Evolutionary conservation across 805 yeast species (phyloP).

Genomic region (Kodamaea neixiangensis): DNA sequence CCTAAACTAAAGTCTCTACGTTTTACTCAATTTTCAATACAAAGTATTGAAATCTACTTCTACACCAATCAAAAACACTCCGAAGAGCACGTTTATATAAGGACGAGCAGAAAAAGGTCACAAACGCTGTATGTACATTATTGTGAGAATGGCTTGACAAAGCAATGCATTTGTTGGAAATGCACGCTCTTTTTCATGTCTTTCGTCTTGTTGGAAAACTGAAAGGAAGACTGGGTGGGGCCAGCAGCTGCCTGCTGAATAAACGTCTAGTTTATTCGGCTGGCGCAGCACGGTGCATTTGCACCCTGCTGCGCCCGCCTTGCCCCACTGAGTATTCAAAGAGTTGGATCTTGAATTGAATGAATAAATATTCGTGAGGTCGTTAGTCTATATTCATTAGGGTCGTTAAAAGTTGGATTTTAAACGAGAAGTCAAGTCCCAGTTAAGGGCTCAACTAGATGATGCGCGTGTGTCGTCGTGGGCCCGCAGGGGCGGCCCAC

Average conservation of each 20-base stretch:
- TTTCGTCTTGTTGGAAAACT: conserved; percentile 18
- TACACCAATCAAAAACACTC: not conserved
- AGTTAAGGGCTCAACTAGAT: conserved; percentile 11
- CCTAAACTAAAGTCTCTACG: too few species aligned
- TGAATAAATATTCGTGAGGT: conserved; percentile 16
- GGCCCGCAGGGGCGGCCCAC: conserved; percentile 15
- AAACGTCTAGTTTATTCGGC: conserved; percentile 8
- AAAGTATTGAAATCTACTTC: too few species aligned
- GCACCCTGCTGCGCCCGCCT: not conserved
- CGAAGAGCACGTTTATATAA: not conserved
- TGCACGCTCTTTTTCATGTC: conserved; percentile 14
- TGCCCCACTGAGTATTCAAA: conserved; percentile 15
- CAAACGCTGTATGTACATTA: conserved; percentile 10
- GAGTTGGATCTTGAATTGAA: conserved; percentile 19
- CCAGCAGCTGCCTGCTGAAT: not conserved
- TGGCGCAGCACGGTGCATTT: not conserved
- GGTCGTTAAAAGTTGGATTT: conserved; percentile 43
- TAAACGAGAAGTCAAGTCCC: conserved; percentile 21
- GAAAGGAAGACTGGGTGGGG: conserved; percentile 15
- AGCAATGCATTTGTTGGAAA: conserved; percentile 18
- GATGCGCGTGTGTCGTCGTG: conserved; percentile 7
- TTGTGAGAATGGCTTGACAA: conserved; percentile 9
- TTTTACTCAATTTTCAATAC: too few species aligned
- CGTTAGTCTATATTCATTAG: conserved; percentile 17
- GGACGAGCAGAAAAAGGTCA: conserved; percentile 14